Base-by-base conservation (phyloP, 2,329 filamentous ascomycete genomes). In the Stemphylium lycopersici region DNA sequence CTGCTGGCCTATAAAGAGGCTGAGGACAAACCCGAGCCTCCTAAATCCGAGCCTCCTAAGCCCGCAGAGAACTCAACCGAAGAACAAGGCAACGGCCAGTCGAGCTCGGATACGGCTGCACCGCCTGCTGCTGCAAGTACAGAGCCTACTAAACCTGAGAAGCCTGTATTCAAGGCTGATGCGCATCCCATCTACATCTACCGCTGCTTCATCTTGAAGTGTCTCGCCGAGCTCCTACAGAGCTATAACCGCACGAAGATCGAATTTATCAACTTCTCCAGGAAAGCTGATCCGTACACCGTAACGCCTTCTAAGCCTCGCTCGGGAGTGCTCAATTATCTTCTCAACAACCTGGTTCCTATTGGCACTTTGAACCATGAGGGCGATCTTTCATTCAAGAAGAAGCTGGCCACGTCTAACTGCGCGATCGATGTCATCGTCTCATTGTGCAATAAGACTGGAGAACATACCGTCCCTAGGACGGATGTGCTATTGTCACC, bases 201-300 rank as follows among this genome's bases (percentile, higher is more conserved):
- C 71, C 87, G 95, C 42, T 97, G 93, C 78, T 97, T 98, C 79
- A 80, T 99, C 46, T 83, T 99, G 29, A 92, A 95, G 71, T 96
- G 93, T 68, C 80, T 99, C 34, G 88, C 91, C 0, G 95, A 99
- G 75, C 84, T 99, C 12, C 81, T 99, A 12, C 87, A 90, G 52
- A 96, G 90, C 68, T 99, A 98, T 78, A 96, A 92, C 65, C 87
- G 92, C 48, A 91, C 92, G 7, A 99, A 99, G 81, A 86, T 99
- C 38, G 96, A 99, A 72, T 98, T 99, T 72, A 97, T 99, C 80
- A 98, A 97, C 75, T 99, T 97, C 79, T 98, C 96, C 63, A 88
- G 93, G 56, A 96, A 93, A 70, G 89, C 91, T 6, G 91, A 93
- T 41, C 84, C 91, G 39, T 88, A 91, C 64, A 88, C 88, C 10